Percentiles rank a stretch among this genome's conserved stretches.
Conservation (phyloP, 306 rosid genomes). For the Sphenostylis stenocarpa region DNA sequence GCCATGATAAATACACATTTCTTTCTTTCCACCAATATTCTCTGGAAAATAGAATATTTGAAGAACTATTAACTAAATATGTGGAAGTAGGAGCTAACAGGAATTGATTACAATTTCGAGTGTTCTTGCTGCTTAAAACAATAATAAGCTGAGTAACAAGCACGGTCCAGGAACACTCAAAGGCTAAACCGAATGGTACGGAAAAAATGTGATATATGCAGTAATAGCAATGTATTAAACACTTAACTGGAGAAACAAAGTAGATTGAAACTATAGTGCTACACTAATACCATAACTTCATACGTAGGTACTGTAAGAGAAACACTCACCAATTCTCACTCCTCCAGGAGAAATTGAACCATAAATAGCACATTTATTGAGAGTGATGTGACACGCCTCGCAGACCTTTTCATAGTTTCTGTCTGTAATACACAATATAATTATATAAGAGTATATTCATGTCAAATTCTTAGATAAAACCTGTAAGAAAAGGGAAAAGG, state of each 20-base stretch:
- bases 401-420: slow-evolving; percentile 80
- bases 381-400: slow-evolving; percentile 76
- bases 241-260: background rate
- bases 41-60: background rate
- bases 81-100: background rate
- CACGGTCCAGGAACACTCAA: background rate
- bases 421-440: slow-evolving; percentile 45
- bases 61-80: background rate
- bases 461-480: slow-evolving; percentile 25
- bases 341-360: slow-evolving; percentile 80
- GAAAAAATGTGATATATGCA: background rate
- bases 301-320: background rate
- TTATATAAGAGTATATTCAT: slow-evolving; percentile 3
- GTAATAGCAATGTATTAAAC: background rate
- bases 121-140: background rate
- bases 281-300: background rate
- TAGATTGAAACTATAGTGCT: background rate
- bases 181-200: background rate
- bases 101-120: background rate
- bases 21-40: background rate
- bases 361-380: slow-evolving; percentile 70
- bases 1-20: background rate
- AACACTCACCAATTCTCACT: slow-evolving; percentile 75
- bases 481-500: background rate
- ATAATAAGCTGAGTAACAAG: background rate